Base-by-base conservation (phyloP, 208 protist species). In the Leishmania tropica region DNA sequence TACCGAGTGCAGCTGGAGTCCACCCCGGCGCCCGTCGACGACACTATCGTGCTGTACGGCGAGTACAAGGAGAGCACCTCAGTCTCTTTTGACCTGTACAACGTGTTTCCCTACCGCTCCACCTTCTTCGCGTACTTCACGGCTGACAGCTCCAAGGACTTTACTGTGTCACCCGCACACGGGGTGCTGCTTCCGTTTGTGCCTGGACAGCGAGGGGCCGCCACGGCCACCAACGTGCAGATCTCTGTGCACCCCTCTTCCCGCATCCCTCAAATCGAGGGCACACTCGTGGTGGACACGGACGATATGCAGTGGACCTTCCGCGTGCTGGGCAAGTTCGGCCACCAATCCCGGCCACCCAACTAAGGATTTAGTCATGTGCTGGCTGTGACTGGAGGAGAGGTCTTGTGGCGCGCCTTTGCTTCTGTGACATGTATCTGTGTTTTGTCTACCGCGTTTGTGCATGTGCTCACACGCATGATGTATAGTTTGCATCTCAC, bases 261-360 rank as follows among this genome's bases (percentile, higher is more conserved):
- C 28, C 90, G 94, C 47, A 88, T 94, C 45, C 89, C 94, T 71
- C 88, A 92, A 80, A 87, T 92, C 72, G 94, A 97, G 82, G 94
- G 96, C 7, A 89, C 89, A 42, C 89, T 98, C 19, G 88, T 96
- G 78, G 88, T 98, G 53, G 95, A 98, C 85, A 98, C 96, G 21
- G 95, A 98, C 31, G 93, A 97, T 53, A 98, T 98, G 95, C 94
- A 97, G 85, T 98, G 96, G 96, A 90, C 91, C 13, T 98, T 96
- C 81, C 89, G 88, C 53, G 94, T 98, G 1, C 81, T 95, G 10
- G 96, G 89, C 19, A 93, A 91, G 79, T 77, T 94, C 21, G 87
- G 87, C 15, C 77, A 87, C 40, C 77, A 88, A 35, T 48, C 28
- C 24, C 72, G 78, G 17, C 60, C 54, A 24, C 42, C 73, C 24